Base-by-base conservation (phyloP, 2,329 filamentous ascomycete genomes). In the Fusarium secorum region DNA sequence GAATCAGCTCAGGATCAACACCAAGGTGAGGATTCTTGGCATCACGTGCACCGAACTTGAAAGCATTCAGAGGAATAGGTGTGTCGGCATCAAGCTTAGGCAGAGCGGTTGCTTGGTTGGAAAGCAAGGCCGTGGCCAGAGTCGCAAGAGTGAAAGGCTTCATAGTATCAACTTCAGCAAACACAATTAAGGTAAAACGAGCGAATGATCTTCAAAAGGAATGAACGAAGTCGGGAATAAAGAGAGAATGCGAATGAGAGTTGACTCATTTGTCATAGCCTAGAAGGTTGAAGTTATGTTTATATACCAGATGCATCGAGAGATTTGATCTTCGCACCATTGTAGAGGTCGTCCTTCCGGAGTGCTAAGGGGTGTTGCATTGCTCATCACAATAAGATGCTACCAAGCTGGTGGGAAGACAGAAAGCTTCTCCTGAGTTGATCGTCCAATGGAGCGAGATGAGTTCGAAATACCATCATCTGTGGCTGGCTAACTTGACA, bases 1-100 rank as follows among this genome's bases (percentile, higher is more conserved):
- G 68, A 17, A 71, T 71, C 5, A 54, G 28, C 64, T 71, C 68
- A n/a, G 68, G 68, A 5, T 71, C 68, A n/a, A 71, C 51, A 3
- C 68, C 64, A 17, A 58, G 8, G 15, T 71, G 68, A 30, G 68
- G 68, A n/a, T 71, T 60, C 9, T 33, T 14, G 15, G 56, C 68
- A 17, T 20, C 32, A 1, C 64, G 52, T 10, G 30, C 1, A 5
- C 42, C 17, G 4, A 71, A 32, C 55, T 61, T 71, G 44, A 71
- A 71, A 3, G 68, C 68, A 28, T 71, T 59, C 15, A 71, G 68
- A 18, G 68, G 59, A 11, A 71, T 71, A 3, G 64, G 54, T 8
- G 68, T 68, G 7, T 71, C 60, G 0, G 64, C 33, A 11, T 71
- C 39, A 15, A 71, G 17, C 6, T 42, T 45, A 13, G 68, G 68